Percentiles rank a stretch among this genome's conserved stretches.
Conservation (phyloP, 176 grass and related monocot genomes). For the Hordeum marinum region DNA sequence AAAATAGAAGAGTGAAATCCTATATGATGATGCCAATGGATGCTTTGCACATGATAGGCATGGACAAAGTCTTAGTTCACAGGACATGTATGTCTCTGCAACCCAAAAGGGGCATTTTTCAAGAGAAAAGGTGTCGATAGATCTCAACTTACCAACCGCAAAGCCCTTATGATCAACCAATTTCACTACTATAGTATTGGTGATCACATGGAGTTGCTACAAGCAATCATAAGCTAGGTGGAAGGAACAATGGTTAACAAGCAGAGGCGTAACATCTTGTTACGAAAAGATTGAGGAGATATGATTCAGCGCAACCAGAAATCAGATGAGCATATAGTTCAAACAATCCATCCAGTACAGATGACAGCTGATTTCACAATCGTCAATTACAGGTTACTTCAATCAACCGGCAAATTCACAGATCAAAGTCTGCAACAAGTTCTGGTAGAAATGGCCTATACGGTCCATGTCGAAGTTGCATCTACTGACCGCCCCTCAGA, state of each 20-base stretch:
- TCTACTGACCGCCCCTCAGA: slow-evolving; percentile 69
- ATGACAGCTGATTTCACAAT: slow-evolving; percentile 18
- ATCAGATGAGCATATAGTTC: neutral
- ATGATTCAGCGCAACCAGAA: neutral
- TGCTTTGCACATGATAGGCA: neutral
- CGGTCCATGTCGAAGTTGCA: neutral
- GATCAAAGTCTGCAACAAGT: neutral
- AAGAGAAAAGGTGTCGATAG: too few relatives aligned
- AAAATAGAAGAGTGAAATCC: neutral
- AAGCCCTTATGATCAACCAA: neutral
- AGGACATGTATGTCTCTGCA: neutral
- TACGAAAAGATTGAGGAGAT: neutral
- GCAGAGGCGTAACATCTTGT: neutral
- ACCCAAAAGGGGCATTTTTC: neutral
- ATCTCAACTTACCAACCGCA: neutral
- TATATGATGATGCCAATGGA: neutral
- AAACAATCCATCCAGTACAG: slow-evolving; percentile 21
- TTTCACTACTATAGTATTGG: neutral
- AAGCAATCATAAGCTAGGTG: neutral
- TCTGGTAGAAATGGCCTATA: neutral
- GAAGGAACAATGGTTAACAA: neutral
- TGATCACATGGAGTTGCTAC: neutral
- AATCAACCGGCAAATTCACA: slow-evolving; percentile 17
- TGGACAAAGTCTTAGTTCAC: neutral
- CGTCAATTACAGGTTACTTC: slow-evolving; percentile 8